These are phyloP conservation scores for Pseudodiploospora longispora DNA, from an alignment of 2,329 filamentous ascomycete genomes.

Conservation along the genomic window DNA sequence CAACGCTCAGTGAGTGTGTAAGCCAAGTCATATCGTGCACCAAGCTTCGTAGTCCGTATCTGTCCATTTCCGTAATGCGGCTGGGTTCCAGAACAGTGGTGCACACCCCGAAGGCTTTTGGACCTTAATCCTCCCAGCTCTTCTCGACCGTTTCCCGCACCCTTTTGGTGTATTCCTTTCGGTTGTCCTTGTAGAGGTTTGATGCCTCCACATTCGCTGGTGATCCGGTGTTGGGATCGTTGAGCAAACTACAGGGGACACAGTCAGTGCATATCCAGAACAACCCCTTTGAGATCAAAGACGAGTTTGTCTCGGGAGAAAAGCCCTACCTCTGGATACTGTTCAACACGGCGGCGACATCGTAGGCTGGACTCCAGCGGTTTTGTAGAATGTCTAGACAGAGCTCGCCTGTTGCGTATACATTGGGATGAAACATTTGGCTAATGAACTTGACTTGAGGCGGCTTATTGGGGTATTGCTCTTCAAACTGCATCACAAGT, in stretches of 20 bases:
- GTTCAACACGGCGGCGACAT: constrained; percentile 92
- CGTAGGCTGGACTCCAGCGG: constrained; percentile 96
- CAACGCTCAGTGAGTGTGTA: not conserved
- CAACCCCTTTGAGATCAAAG: not conserved
- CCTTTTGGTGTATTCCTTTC: constrained; percentile 90
- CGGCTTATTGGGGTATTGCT: constrained; percentile 97
- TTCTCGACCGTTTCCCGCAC: constrained; percentile 97
- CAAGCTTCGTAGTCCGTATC: too few relatives aligned
- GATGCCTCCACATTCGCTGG: constrained; percentile 97
- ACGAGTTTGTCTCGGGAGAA: not conserved
- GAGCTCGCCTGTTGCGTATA: constrained; percentile 93
- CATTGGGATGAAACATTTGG: constrained; percentile 98
- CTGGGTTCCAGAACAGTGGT: not conserved
- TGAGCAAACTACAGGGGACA: constrained; percentile 60
- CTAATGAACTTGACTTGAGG: constrained; percentile 98
- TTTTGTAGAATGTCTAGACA: constrained; percentile 97
- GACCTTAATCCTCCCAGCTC: constrained; percentile 98
- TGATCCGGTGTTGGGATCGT: constrained; percentile 97
- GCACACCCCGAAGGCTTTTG: constrained; percentile 27
- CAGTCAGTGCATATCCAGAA: not conserved
- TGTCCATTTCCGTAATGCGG: not conserved
- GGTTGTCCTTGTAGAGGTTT: constrained; percentile 96
- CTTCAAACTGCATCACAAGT: constrained; percentile 97
- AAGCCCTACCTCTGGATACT: constrained; percentile 80
- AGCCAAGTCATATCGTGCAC: too few relatives aligned